Evolutionary conservation across 2,329 filamentous ascomycete genomes (phyloP).

Genomic region (Hypomyces rosellus): DNA sequence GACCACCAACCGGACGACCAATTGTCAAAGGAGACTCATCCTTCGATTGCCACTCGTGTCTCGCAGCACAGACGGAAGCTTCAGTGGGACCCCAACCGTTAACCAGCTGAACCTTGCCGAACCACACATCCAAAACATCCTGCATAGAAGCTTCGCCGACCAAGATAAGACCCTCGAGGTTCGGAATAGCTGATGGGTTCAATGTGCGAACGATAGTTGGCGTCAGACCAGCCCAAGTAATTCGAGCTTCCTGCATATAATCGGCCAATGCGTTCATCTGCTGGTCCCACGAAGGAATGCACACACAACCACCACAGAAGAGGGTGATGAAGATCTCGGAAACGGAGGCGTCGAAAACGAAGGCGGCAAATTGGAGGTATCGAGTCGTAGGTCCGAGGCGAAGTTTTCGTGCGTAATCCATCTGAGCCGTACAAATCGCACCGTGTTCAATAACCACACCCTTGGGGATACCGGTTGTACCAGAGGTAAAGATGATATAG

Average conservation of each 20-base stretch:
- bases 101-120: background rate
- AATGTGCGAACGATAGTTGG: background rate
- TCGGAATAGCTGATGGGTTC: background rate
- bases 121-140: constrained; percentile 8
- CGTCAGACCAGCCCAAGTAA: constrained; percentile 2
- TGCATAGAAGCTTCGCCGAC: constrained; percentile 3
- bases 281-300: constrained; percentile 11
- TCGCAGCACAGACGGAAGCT: background rate
- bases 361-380: constrained; percentile 14
- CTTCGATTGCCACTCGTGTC: background rate
- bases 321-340: constrained; percentile 9
- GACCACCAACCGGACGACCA: background rate
- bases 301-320: constrained; percentile 5
- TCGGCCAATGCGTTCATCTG: constrained; percentile 4
- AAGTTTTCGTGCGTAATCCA: background rate
- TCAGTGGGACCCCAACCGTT: constrained; percentile 9
- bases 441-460: constrained; percentile 6
- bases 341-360: constrained; percentile 12
- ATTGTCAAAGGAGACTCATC: constrained; percentile 3
- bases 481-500: constrained; percentile 8
- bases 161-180: background rate
- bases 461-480: constrained; percentile 8
- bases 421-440: background rate
- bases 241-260: background rate
- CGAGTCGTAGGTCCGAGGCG: background rate